Evolutionary conservation across 352 stramenopile genomes (phyloP).

Genomic region (Phytophthora capsici): DNA sequence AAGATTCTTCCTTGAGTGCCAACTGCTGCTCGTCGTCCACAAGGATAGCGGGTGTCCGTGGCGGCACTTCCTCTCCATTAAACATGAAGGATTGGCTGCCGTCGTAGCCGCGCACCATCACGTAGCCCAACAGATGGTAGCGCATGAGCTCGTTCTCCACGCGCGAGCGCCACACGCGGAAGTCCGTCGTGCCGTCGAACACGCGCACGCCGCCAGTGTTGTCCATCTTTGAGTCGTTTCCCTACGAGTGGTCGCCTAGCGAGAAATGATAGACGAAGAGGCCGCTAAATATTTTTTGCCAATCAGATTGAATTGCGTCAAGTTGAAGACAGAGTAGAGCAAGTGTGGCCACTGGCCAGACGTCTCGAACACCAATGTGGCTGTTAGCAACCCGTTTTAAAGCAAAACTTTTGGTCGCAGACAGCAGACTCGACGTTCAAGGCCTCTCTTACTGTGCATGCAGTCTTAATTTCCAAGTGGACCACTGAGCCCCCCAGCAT

Average conservation of each 20-base stretch:
- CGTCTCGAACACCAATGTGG: too few relatives aligned
- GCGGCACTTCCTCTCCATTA: slow-evolving; percentile 51
- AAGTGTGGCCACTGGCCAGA: too few relatives aligned
- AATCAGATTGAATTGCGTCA: neutral
- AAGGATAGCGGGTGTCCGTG: slow-evolving; percentile 30
- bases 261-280: neutral
- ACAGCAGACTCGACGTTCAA: too few relatives aligned
- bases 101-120: slow-evolving; percentile 51
- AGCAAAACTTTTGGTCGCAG: too few relatives aligned
- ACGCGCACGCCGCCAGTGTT: slow-evolving; percentile 25
- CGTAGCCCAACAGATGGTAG: slow-evolving; percentile 58
- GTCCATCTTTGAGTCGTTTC: slow-evolving; percentile 19
- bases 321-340: too few relatives aligned
- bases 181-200: slow-evolving; percentile 56
- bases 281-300: slow-evolving; percentile 1
- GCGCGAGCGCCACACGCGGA: slow-evolving; percentile 49
- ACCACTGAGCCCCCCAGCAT: too few relatives aligned
- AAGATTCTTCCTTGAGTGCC: slow-evolving; percentile 31
- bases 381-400: too few relatives aligned
- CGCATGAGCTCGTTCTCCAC: slow-evolving; percentile 62
- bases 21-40: slow-evolving; percentile 27
- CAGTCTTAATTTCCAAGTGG: too few relatives aligned
- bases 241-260: neutral
- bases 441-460: too few relatives aligned
- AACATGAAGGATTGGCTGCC: slow-evolving; percentile 52